Evolutionary conservation across 192 early-diverging fungal genomes (phyloP).

Genomic region (Coemansia sp.): DNA sequence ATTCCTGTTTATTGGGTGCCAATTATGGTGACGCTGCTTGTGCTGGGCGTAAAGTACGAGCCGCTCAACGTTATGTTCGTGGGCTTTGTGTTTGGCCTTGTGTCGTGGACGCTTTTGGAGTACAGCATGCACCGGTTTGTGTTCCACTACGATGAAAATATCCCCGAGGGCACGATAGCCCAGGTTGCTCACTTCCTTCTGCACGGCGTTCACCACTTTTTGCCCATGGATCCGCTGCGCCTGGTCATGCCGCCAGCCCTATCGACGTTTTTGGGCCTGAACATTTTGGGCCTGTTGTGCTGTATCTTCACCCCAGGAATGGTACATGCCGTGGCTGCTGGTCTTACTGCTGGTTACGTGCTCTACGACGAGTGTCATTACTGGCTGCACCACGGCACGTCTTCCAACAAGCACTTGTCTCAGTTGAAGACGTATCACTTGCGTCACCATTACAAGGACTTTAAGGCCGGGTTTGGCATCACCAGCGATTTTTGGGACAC

Average conservation of each 20-base stretch:
- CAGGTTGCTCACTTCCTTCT: constrained; percentile 83
- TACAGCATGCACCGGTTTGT: constrained; percentile 91
- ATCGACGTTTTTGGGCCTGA: constrained; percentile 59
- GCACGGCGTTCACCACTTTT: constrained; percentile 95
- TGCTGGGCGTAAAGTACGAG: constrained; percentile 41
- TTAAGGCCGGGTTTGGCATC: constrained; percentile 84
- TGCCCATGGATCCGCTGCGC: constrained; percentile 94
- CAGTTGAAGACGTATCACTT: constrained; percentile 94
- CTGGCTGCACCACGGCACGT: constrained; percentile 89
- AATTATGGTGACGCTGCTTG: constrained; percentile 46
- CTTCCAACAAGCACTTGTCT: constrained; percentile 67
- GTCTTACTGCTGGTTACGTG: constrained; percentile 79
- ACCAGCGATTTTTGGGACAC: constrained; percentile 91
- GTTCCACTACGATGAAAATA: constrained; percentile 86
- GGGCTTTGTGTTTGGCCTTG: constrained; percentile 66
- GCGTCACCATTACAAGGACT: constrained; percentile 94
- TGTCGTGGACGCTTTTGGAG: constrained; percentile 85
- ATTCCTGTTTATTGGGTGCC: constrained; percentile 90
- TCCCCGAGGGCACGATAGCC: constrained; percentile 80
- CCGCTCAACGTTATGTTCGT: constrained; percentile 30
- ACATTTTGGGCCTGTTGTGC: constrained; percentile 61
- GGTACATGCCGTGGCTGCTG: constrained; percentile 70
- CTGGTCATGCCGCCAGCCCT: constrained; percentile 95
- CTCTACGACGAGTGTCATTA: constrained; percentile 94
- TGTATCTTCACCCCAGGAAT: constrained; percentile 63